Evolutionary conservation across 2,329 filamentous ascomycete species (phyloP).

Genomic region (Gaeumannomyces tritici): DNA sequence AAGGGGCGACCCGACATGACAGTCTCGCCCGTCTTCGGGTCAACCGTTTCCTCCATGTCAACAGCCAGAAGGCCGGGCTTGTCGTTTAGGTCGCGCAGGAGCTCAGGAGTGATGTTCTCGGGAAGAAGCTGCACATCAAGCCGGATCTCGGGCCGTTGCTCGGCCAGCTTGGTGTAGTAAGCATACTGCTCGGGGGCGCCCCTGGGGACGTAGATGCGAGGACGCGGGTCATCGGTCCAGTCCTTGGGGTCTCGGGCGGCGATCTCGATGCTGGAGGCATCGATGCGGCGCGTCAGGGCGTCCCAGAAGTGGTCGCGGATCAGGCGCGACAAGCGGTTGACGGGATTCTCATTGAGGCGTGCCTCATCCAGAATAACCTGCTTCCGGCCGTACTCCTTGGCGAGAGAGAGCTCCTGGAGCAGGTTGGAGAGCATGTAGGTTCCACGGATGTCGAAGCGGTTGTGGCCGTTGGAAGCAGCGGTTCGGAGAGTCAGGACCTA

Average conservation of each 20-base stretch:
- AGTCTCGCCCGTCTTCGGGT: constrained; percentile 58
- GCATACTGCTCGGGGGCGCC: constrained; percentile 80
- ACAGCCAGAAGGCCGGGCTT: constrained; percentile 85
- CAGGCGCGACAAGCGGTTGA: constrained; percentile 74
- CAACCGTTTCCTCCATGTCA: constrained; percentile 68
- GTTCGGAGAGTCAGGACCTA: constrained; percentile 64
- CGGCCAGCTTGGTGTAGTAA: constrained; percentile 77
- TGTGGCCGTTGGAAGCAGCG: constrained; percentile 74
- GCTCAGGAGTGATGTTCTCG: constrained; percentile 67
- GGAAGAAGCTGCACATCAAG: constrained; percentile 78
- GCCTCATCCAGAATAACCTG: constrained; percentile 87
- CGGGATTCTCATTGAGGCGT: constrained; percentile 89
- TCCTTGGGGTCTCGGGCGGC: constrained; percentile 90
- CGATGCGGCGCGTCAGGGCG: constrained; percentile 79
- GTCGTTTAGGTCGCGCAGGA: constrained; percentile 73
- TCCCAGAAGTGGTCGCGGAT: constrained; percentile 92
- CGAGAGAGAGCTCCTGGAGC: constrained; percentile 86
- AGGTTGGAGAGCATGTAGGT: constrained; percentile 98
- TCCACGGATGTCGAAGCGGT: constrained; percentile 82
- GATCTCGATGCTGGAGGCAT: constrained; percentile 76
- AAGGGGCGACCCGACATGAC: constrained; percentile 78
- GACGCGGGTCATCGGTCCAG: constrained; percentile 82
- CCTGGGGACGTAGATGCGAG: constrained; percentile 81
- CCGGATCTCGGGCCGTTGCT: constrained; percentile 70
- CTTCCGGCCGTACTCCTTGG: constrained; percentile 81